These are phyloP conservation scores for Candida patagonica DNA, from an alignment of 805 yeast species.

Conservation along the genomic window DNA sequence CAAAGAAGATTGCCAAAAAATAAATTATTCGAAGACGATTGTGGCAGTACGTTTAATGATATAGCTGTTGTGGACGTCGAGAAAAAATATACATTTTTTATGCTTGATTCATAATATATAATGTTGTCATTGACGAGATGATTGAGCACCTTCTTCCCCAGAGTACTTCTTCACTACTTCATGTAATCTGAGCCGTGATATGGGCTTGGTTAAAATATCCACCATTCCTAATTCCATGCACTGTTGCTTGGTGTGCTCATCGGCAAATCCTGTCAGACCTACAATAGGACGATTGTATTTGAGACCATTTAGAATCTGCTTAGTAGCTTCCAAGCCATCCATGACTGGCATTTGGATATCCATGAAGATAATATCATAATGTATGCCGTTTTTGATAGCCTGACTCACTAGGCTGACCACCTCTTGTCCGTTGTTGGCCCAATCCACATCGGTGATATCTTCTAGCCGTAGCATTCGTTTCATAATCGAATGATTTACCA, in stretches of 20 bases:
- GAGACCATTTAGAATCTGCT: conserved; percentile 54
- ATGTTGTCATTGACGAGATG: background rate
- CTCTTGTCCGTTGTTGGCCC: conserved; percentile 83
- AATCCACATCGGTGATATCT: conserved; percentile 57
- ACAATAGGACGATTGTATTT: conserved; percentile 67
- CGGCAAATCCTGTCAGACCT: conserved; percentile 93
- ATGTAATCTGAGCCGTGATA: conserved; percentile 59
- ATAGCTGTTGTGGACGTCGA: too few species aligned
- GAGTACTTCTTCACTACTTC: conserved; percentile 36
- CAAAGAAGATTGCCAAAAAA: conserved; percentile 99
- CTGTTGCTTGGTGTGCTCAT: conserved; percentile 76
- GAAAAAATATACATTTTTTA: too few species aligned
- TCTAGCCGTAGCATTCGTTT: conserved; percentile 73
- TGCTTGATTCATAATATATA: conserved; percentile 1
- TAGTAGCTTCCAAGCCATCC: conserved; percentile 84
- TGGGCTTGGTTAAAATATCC: conserved; percentile 81
- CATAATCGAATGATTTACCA: conserved; percentile 88
- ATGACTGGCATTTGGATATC: conserved; percentile 96
- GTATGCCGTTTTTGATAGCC: conserved; percentile 24
- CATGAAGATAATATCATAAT: conserved; percentile 78
- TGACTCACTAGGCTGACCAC: conserved; percentile 63
- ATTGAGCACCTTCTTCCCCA: too few species aligned
- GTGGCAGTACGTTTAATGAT: conserved; percentile 24
- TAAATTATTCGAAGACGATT: too few species aligned
- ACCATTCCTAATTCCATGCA: conserved; percentile 86